Percentiles rank a stretch among this genome's conserved stretches.
Conservation (phyloP, 169 alveolate genomes). For the Cryptosporidium parvum region DNA sequence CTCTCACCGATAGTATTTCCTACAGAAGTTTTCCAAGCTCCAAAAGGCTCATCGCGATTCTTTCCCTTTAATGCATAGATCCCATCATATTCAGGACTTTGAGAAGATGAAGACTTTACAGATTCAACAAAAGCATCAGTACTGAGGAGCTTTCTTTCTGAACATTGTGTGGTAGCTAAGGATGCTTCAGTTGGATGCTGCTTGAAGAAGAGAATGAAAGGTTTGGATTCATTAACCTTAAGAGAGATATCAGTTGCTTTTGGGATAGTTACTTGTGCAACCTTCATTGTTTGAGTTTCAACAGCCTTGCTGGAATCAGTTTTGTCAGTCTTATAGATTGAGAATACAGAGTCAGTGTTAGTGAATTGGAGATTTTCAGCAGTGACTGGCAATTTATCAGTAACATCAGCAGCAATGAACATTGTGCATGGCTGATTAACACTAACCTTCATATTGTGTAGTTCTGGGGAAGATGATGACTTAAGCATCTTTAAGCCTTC, state of each 20-base stretch:
- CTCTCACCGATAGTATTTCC: constrained; percentile 82
- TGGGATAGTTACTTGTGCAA: constrained; percentile 71
- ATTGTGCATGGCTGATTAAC: constrained; percentile 79
- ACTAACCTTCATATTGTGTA: constrained; percentile 75
- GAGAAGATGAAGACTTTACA: constrained; percentile 80
- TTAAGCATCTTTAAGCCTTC: constrained; percentile 81
- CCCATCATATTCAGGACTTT: constrained; percentile 81
- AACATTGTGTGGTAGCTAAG: constrained; percentile 63
- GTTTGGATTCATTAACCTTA: constrained; percentile 64
- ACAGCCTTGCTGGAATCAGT: constrained; percentile 52
- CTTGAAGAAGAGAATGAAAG: constrained; percentile 78
- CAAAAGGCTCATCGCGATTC: constrained; percentile 81
- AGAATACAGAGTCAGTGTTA: constrained; percentile 77
- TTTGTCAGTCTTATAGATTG: constrained; percentile 75
- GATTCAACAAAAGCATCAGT: constrained; percentile 77
- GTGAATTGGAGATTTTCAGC: constrained; percentile 56
- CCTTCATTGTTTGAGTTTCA: constrained; percentile 67
- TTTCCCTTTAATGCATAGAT: constrained; percentile 81
- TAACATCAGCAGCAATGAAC: constrained; percentile 79
- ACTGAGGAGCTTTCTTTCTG: constrained; percentile 52
- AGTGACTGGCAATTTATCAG: constrained; percentile 78
- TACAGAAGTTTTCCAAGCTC: constrained; percentile 80
- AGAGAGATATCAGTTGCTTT: constrained; percentile 74
- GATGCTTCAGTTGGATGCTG: constrained; percentile 69
- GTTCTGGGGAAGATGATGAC: constrained; percentile 56